phyloP scores from a whole-genome alignment of 2,329 filamentous ascomycete species.

The Corynespora cassiicola region DNA sequence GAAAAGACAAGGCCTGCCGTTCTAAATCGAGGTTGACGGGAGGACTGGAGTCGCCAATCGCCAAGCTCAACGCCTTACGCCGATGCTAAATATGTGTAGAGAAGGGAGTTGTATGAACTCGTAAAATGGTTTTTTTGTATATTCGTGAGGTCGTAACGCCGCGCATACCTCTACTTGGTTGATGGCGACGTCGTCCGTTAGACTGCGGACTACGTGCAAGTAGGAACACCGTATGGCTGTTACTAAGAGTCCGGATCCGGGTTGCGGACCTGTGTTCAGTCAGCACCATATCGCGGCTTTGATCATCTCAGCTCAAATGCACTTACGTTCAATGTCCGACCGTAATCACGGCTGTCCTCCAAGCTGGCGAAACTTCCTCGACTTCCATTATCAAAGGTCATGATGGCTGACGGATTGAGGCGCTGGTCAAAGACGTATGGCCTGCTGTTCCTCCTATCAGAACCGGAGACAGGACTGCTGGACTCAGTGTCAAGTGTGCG shows the following conservation, averaged over 20 bases:
- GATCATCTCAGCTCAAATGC: neutral
- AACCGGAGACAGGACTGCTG: slow-evolving; percentile 41
- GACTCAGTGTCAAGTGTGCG: slow-evolving; percentile 39
- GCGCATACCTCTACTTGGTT: too few species aligned
- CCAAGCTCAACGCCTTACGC: slow-evolving; percentile 20
- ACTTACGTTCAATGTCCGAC: slow-evolving; percentile 53
- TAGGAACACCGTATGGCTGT: slow-evolving; percentile 13
- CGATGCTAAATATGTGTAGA: slow-evolving; percentile 25
- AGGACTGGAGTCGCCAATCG: neutral
- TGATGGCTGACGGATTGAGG: slow-evolving; percentile 55
- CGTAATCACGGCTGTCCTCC: slow-evolving; percentile 56
- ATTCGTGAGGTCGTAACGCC: slow-evolving; percentile 36
- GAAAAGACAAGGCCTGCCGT: neutral
- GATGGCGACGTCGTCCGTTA: too few species aligned
- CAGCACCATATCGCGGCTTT: slow-evolving; percentile 9
- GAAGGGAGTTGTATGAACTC: slow-evolving; percentile 12
- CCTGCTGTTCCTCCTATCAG: slow-evolving; percentile 48
- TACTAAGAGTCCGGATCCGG: slow-evolving; percentile 38
- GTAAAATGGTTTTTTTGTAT: slow-evolving; percentile 18
- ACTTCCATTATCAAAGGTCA: slow-evolving; percentile 55
- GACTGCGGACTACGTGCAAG: slow-evolving; percentile 19
- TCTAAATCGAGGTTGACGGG: neutral
- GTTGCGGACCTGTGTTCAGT: slow-evolving; percentile 35
- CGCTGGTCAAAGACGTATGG: slow-evolving; percentile 56
- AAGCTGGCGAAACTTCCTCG: slow-evolving; percentile 54